Evolutionary conservation across 2,329 filamentous ascomycete genomes (phyloP).

Genomic region (Ophiostoma piceae): DNA sequence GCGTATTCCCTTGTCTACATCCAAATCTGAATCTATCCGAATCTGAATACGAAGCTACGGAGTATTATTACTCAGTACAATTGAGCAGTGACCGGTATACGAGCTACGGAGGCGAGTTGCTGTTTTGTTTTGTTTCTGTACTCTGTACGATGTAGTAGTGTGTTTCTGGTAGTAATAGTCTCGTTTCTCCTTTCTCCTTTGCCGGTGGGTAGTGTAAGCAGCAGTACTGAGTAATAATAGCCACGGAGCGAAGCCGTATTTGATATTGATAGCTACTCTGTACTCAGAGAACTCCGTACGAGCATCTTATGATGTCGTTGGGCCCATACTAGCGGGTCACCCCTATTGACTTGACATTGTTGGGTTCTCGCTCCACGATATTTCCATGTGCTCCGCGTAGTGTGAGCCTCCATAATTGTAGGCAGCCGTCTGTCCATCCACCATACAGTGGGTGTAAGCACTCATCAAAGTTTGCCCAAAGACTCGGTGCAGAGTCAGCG

Average conservation of each 20-base stretch:
- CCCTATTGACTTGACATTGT: constrained; percentile 4
- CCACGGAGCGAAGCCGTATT: not conserved
- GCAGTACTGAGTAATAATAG: not conserved
- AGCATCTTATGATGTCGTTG: not conserved
- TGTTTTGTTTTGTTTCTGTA: not conserved
- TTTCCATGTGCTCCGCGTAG: not conserved
- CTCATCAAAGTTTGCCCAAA: too few species aligned
- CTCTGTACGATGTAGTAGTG: not conserved
- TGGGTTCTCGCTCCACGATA: not conserved
- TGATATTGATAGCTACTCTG: too few species aligned
- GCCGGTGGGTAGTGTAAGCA: not conserved
- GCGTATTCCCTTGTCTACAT: not conserved
- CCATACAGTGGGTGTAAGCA: too few species aligned
- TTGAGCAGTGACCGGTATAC: not conserved
- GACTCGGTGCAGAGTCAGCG: too few species aligned
- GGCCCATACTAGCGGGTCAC: constrained; percentile 6
- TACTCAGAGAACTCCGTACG: not conserved
- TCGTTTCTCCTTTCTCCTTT: not conserved
- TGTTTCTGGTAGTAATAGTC: not conserved
- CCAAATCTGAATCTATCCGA: too few species aligned
- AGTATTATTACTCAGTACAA: not conserved
- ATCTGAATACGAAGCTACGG: not conserved
- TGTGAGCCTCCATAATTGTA: not conserved
- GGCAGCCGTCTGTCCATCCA: too few species aligned
- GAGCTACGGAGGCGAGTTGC: not conserved